phyloP scores from a whole-genome alignment of 164 flowering plant species.

The Liquidambar formosana region DNA sequence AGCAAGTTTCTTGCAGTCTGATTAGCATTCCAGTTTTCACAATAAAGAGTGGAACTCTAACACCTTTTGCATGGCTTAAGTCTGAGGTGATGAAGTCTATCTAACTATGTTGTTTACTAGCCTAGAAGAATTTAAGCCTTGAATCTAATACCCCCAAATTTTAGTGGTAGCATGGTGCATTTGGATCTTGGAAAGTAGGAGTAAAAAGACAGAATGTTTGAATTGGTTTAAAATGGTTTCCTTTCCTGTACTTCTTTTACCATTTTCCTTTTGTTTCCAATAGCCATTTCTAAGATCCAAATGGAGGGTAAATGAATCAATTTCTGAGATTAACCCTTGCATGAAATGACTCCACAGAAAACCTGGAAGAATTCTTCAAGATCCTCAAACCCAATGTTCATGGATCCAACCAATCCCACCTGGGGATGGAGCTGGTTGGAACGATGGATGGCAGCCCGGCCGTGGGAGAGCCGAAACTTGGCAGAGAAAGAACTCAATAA shows the following conservation, averaged over 20 bases:
- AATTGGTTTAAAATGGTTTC: too few species aligned
- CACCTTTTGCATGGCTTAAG: too few species aligned
- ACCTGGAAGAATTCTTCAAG: conserved; percentile 57
- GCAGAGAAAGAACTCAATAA: conserved; percentile 54
- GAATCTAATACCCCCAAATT: background rate
- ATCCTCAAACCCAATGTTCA: conserved; percentile 55
- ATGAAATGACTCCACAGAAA: conserved; percentile 41
- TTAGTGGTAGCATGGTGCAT: too few species aligned
- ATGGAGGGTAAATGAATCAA: background rate
- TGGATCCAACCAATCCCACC: conserved; percentile 83
- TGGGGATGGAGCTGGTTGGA: conserved; percentile 99
- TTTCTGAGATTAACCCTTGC: conserved; percentile 5
- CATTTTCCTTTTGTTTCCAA: too few species aligned
- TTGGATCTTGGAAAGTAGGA: background rate
- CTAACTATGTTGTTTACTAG: background rate
- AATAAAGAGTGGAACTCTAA: too few species aligned
- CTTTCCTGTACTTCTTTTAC: too few species aligned
- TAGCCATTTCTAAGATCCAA: background rate
- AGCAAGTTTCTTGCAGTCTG: too few species aligned
- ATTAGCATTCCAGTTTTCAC: too few species aligned
- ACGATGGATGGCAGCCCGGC: conserved; percentile 86
- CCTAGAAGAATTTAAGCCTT: background rate
- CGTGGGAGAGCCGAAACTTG: conserved; percentile 57
- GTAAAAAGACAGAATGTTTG: too few species aligned
- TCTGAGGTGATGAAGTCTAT: too few species aligned